Conservation (phyloP, 805 yeast genomes). For the Suhomyces emberorum region DNA sequence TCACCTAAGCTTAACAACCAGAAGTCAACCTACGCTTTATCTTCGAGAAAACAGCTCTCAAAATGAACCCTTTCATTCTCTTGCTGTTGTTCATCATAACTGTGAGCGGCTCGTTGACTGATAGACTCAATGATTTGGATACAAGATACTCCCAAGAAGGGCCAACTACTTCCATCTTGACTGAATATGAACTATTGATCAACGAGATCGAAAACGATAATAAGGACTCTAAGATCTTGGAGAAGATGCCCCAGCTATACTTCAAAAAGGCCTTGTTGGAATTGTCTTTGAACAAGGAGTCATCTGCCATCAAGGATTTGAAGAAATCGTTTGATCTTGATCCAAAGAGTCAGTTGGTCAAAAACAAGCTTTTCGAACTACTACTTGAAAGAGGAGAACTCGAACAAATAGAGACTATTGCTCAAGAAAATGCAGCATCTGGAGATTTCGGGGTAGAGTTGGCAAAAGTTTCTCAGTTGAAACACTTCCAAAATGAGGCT, state of each 20-base stretch:
- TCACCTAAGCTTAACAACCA: no score
- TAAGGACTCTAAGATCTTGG: slow-evolving; percentile 1
- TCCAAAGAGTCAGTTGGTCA: slow-evolving; percentile 46
- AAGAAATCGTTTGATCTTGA: slow-evolving; percentile 43
- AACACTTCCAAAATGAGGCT: slow-evolving; percentile 11
- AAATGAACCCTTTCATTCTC: not conserved
- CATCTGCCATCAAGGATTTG: slow-evolving; percentile 52
- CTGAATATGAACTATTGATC: slow-evolving; percentile 20
- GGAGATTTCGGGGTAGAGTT: slow-evolving; percentile 8
- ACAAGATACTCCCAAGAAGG: slow-evolving; percentile 25
- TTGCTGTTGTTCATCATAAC: slow-evolving; percentile 1
- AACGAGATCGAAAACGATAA: slow-evolving; percentile 11
- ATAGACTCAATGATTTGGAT: slow-evolving; percentile 7
- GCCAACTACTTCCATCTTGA: slow-evolving; percentile 25
- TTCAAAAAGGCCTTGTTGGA: slow-evolving; percentile 64
- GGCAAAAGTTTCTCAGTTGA: slow-evolving; percentile 8
- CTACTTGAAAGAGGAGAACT: slow-evolving; percentile 52
- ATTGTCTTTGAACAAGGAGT: slow-evolving; percentile 52
- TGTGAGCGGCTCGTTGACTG: slow-evolving; percentile 2
- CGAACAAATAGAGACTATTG: slow-evolving; percentile 21
- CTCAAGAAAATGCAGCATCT: slow-evolving; percentile 2
- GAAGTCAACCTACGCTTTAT: no score
- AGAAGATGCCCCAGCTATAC: slow-evolving; percentile 38
- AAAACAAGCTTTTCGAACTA: slow-evolving; percentile 45
- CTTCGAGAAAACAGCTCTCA: no score